Base-by-base conservation (phyloP, 768 basidiomycete species). In the Mycena rosella region DNA sequence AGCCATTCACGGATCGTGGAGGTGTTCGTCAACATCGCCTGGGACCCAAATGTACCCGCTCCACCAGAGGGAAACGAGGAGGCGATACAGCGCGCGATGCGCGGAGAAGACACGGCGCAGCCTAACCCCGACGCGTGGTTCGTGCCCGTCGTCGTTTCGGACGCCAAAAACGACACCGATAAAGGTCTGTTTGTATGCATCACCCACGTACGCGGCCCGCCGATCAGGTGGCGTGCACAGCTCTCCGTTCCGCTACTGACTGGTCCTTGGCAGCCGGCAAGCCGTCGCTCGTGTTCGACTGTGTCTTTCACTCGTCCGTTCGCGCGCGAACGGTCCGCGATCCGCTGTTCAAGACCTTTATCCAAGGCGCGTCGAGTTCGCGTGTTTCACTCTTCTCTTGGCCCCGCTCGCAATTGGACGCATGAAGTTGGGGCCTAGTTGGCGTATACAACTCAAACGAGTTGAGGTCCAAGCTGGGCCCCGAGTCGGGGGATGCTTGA, bases 11-110 rank as follows among this genome's bases (percentile, higher is more conserved):
- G 11, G 20, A 14, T n/a, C 27, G 76, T 79, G 66, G 94, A 95
- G 77, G 77, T 93, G 36, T 95, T 95, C 75, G 78, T 93, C 32
- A 95, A 95, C 72, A 79, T 95, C 17, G 87, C 89, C 20, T 94
- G 88, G 86, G 91, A 92, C 63, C 22, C 78, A 13, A 85, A 88
- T 65, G 86, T 94, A 0, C 93, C 93, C 5, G 83, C 89, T 0
- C 92, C 93, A 0, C 90, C 91, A 14, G 79, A 84, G n/a, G 87
- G 81, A 1, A 85, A 78, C 67, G 87, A 91, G 67, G 86, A 88
- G 17, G 83, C 75, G 10, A 86, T 92, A 34, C 85, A 83, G n/a
- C 80, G 79, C 24, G 90, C 90, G 7, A 86, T 92, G 81, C 76
- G 77, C 32, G 87, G 85, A 29, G 81, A 86, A 51, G 82, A 84